A percentile compares a stretch with the other conserved stretches of the same genome.
These are phyloP conservation scores for Eutypella sp. DNA, from an alignment of 2,329 filamentous ascomycete genomes.

Conservation along the genomic window DNA sequence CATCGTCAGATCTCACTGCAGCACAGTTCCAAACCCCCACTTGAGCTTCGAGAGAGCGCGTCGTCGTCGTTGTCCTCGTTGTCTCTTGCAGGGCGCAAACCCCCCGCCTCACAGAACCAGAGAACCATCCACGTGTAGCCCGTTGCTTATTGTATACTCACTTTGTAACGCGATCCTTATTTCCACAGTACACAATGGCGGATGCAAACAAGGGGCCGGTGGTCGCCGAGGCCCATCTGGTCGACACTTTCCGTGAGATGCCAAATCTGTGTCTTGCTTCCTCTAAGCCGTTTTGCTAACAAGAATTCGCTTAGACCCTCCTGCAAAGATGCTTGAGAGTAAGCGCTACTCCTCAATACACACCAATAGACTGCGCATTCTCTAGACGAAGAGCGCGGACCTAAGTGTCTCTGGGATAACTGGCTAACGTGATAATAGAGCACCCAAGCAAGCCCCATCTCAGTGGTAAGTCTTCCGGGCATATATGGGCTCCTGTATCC, in stretches of 20 bases:
- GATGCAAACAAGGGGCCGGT: conserved; percentile 49
- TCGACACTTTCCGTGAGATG: conserved; percentile 65
- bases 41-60: too few relatives aligned
- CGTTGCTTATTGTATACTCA: too few relatives aligned
- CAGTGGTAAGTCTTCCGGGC: conserved; percentile 46
- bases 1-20: too few relatives aligned
- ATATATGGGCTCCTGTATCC: not conserved
- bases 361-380: too few relatives aligned
- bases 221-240: conserved; percentile 70
- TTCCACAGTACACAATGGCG: conserved; percentile 37
- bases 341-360: conserved; percentile 31
- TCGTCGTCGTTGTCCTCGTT: too few relatives aligned
- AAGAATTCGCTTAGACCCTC: conserved; percentile 46
- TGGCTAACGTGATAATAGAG: conserved; percentile 42
- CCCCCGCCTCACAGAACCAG: too few relatives aligned
- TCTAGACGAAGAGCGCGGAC: not conserved
- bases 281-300: conserved; percentile 21
- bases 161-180: too few relatives aligned
- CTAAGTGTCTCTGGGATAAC: too few relatives aligned
- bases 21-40: too few relatives aligned
- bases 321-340: conserved; percentile 64
- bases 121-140: too few relatives aligned
- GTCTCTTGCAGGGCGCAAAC: too few relatives aligned
- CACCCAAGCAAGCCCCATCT: conserved; percentile 67
- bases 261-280: conserved; percentile 1